Evolutionary conservation across 2,329 filamentous ascomycete genomes (phyloP).

Genomic region (Coleophoma cylindrospora): DNA sequence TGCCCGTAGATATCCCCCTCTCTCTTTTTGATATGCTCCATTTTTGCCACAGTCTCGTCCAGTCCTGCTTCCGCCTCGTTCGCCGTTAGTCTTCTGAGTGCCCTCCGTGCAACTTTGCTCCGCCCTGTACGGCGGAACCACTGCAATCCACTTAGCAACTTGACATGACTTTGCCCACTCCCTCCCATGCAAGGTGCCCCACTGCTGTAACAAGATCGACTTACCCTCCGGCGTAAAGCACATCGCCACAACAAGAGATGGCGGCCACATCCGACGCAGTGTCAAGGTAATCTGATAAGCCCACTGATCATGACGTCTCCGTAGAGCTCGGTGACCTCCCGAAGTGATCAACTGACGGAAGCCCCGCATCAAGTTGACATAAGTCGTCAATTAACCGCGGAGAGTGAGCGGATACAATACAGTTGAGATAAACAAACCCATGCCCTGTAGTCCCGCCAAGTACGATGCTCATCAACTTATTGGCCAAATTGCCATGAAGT

Average conservation of each 20-base stretch:
- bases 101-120: conserved; percentile 11
- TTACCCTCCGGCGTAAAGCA: conserved; percentile 24
- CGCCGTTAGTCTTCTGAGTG: conserved; percentile 11
- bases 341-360: conserved; percentile 39
- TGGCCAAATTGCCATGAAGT: too few species aligned
- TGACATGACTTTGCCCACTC: too few species aligned
- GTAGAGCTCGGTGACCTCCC: conserved; percentile 35
- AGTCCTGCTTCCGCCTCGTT: conserved; percentile 24
- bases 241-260: conserved; percentile 36
- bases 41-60: conserved; percentile 85
- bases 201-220: neutral
- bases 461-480: too few species aligned
- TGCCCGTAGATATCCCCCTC: conserved; percentile 20
- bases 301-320: conserved; percentile 35
- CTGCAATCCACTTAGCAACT: neutral
- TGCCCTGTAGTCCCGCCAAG: too few species aligned
- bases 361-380: conserved; percentile 46
- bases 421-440: too few species aligned
- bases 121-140: conserved; percentile 10
- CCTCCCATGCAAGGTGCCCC: neutral
- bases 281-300: conserved; percentile 40
- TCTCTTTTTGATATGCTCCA: conserved; percentile 75
- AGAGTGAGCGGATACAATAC: conserved; percentile 19
- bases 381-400: conserved; percentile 28
- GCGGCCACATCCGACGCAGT: conserved; percentile 42